phyloP scores from a whole-genome alignment of 106 monocot species.

The Phalaenopsis equestris region DNA sequence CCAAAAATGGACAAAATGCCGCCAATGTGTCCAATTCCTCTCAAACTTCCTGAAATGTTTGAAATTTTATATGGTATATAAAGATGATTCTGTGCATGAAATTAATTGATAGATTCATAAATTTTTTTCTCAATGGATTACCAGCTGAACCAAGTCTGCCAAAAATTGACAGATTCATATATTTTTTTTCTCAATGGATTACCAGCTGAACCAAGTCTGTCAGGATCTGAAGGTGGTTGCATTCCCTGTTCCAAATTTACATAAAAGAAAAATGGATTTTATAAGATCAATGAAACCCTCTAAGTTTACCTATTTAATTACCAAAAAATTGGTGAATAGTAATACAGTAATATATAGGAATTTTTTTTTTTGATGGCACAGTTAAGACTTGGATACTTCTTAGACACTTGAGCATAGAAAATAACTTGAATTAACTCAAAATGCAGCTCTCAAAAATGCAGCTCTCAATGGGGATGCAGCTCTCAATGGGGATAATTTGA shows the following conservation, averaged over 20 bases:
- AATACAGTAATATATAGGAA: background rate
- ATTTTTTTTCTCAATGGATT: too few species aligned
- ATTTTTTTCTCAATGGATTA: constrained; percentile 12
- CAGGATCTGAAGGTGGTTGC: constrained; percentile 45
- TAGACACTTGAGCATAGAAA: too few species aligned
- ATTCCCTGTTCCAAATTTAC: constrained; percentile 29
- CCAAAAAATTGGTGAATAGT: background rate
- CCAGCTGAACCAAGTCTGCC: constrained; percentile 14
- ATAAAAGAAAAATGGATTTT: background rate
- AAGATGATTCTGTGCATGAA: background rate
- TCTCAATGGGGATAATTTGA: too few species aligned
- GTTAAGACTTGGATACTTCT: too few species aligned
- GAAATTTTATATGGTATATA: background rate
- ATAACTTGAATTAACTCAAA: background rate
- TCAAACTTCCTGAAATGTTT: constrained; percentile 36
- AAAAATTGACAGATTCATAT: too few species aligned
- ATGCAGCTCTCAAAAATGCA: too few species aligned
- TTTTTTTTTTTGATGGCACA: too few species aligned
- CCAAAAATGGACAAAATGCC: constrained; percentile 87
- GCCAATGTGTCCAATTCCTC: constrained; percentile 62
- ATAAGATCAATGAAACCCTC: background rate
- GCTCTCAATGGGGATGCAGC: too few species aligned
- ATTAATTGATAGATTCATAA: background rate
- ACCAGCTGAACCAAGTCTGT: constrained; percentile 32
- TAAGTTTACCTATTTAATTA: background rate